phyloP scores from a whole-genome alignment of 371 early-diverging fungal genomes.

The Rhizopus sp. region DNA sequence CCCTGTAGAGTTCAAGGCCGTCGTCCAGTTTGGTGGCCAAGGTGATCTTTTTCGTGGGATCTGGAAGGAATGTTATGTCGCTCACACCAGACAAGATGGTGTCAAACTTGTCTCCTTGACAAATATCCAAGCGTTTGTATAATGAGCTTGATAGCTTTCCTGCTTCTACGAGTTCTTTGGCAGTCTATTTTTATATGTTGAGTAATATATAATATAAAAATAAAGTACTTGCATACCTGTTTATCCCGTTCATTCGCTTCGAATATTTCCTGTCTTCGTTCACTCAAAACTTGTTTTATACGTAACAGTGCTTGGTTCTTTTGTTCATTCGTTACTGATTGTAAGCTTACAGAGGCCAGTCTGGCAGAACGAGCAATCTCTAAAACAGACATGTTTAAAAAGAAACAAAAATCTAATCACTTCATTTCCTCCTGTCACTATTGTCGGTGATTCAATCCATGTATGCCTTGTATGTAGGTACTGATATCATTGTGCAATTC shows the following conservation, averaged over 20 bases:
- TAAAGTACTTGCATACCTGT: slow-evolving; percentile 49
- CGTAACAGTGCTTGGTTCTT: slow-evolving; percentile 78
- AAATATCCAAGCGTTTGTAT: slow-evolving; percentile 90
- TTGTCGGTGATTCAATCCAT: too few species aligned
- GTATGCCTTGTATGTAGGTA: too few species aligned
- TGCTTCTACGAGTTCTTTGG: slow-evolving; percentile 68
- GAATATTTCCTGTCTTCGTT: slow-evolving; percentile 71
- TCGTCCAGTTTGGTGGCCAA: slow-evolving; percentile 80
- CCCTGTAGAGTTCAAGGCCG: slow-evolving; percentile 84
- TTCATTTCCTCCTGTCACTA: too few species aligned
- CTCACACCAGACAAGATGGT: slow-evolving; percentile 87
- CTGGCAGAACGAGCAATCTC: slow-evolving; percentile 75
- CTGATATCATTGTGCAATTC: too few species aligned
- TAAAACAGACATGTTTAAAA: slow-evolving; percentile 28
- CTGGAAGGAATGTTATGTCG: slow-evolving; percentile 83
- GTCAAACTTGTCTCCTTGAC: slow-evolving; percentile 81
- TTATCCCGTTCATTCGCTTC: slow-evolving; percentile 84
- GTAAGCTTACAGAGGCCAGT: slow-evolving; percentile 80
- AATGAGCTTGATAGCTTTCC: slow-evolving; percentile 79
- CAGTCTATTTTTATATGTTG: slow-evolving; percentile 39
- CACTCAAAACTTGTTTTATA: slow-evolving; percentile 73
- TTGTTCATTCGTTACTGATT: slow-evolving; percentile 72
- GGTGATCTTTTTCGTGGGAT: slow-evolving; percentile 83
- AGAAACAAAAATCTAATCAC: background rate
- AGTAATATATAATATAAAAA: background rate